Base-by-base conservation (phyloP, 2,329 filamentous ascomycete species). In the Monosporascus sp. region DNA sequence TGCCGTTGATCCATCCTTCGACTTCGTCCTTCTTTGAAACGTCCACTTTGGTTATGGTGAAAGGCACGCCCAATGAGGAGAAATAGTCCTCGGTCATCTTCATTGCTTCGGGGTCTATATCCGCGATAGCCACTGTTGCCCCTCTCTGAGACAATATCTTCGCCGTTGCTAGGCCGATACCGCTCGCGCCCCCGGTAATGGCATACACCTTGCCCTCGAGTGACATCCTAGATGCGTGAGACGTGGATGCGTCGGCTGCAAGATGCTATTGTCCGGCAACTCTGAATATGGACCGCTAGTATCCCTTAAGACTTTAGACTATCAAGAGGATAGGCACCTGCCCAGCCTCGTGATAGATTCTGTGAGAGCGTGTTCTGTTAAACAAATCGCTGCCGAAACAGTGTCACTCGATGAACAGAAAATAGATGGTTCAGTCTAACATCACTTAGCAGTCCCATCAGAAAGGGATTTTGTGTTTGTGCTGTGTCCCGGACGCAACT, bases 1-100 rank as follows among this genome's bases (percentile, higher is more conserved):
- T 72, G 48, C 63, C 65, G 7, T 69, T 65, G 47, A 81, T 74
- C 79, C 79, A 82, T 20, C 61, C 60, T 31, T 83, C 77, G 9
- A 82, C 79, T 27, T 79, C 69, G 5, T 65, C 60, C 48, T 72
- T 70, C 50, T 74, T 71, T 31, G 74, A 75, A 17, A 82, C 69
- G 54, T 82, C 78, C 22, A 82, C 74, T 35, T 67, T 70, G n/a
- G 68, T 68, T 44, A 72, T 51, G 45, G 69, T 64, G 50, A 63
- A 67, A 8, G 63, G 56, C 41, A 60, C 59, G 17, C 58, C 50
- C 31, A 60, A 56, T n/a, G 55, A 52, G 8, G 60, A 52, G 50
- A 68, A 68, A 52, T 67, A 63, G 40, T 58, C 56, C 49, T 66
- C 60, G 3, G 64, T 60, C 31, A 56, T 59, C 41, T 46, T 58